These are phyloP conservation scores for Mariannaea elegans DNA, from an alignment of 2,329 filamentous ascomycete species.

Conservation along the genomic window DNA sequence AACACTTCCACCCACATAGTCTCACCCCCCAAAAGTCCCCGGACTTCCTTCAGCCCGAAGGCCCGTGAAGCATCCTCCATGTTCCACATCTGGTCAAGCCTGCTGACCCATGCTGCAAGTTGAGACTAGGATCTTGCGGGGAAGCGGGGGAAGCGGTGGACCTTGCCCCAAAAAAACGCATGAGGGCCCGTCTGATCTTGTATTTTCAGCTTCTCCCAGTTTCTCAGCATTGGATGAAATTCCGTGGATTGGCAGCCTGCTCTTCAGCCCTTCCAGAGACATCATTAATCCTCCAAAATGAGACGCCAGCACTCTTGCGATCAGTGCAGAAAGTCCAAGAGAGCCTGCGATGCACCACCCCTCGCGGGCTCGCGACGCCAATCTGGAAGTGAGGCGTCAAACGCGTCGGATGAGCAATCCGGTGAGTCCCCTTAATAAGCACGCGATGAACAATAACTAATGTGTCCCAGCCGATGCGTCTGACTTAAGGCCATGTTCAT, in stretches of 20 bases:
- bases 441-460: not conserved
- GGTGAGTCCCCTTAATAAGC: conserved; percentile 20
- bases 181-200: not conserved
- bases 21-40: not conserved
- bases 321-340: conserved; percentile 37
- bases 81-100: conserved; percentile 6
- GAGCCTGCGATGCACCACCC: conserved; percentile 37
- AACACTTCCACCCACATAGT: too few species aligned
- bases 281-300: conserved; percentile 19
- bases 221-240: too few species aligned
- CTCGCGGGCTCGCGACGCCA: too few species aligned
- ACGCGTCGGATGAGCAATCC: conserved; percentile 20
- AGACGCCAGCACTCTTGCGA: conserved; percentile 38
- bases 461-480: not conserved
- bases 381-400: too few species aligned
- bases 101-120: conserved; percentile 9
- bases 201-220: too few species aligned
- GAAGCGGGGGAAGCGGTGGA: conserved; percentile 18
- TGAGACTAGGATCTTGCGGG: conserved; percentile 14
- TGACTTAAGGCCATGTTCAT: conserved; percentile 13
- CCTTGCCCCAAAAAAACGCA: not conserved
- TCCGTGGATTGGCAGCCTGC: too few species aligned
- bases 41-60: conserved; percentile 2
- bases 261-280: not conserved
- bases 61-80: not conserved